These are phyloP conservation scores for Clavispora carvajalis DNA, from an alignment of 805 yeast genomes.

Conservation along the genomic window DNA sequence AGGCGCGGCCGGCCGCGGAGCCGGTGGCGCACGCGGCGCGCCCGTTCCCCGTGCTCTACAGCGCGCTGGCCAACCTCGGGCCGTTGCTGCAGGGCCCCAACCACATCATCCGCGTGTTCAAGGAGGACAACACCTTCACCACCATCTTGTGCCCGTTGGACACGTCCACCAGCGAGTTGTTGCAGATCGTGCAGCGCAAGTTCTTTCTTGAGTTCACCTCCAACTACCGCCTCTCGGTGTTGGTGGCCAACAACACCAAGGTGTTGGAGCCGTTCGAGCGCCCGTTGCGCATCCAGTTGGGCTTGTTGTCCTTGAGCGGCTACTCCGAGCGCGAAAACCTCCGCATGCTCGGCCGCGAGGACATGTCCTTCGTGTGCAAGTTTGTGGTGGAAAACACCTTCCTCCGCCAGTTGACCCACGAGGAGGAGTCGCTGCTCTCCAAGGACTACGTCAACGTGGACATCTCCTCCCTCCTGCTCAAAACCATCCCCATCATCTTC, in stretches of 20 bases:
- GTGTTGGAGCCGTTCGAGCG: slow-evolving; percentile 66
- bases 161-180: slow-evolving; percentile 69
- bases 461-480: slow-evolving; percentile 65
- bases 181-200: slow-evolving; percentile 68
- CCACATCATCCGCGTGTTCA: slow-evolving; percentile 66
- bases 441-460: slow-evolving; percentile 70
- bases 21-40: slow-evolving; percentile 8
- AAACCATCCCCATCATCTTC: slow-evolving; percentile 78
- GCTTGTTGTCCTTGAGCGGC: slow-evolving; percentile 69
- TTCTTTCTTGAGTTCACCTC: slow-evolving; percentile 66
- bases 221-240: slow-evolving; percentile 69
- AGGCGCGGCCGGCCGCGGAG: slow-evolving; percentile 3
- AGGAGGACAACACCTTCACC: slow-evolving; percentile 79
- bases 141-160: slow-evolving; percentile 76
- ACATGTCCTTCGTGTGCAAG: slow-evolving; percentile 74
- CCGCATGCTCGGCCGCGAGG: slow-evolving; percentile 77
- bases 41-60: slow-evolving; percentile 30
- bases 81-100: slow-evolving; percentile 22
- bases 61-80: slow-evolving; percentile 12
- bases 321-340: slow-evolving; percentile 72
- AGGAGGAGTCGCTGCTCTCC: slow-evolving; percentile 62
- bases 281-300: slow-evolving; percentile 74
- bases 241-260: slow-evolving; percentile 72
- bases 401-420: slow-evolving; percentile 56
- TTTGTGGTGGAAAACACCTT: slow-evolving; percentile 66